phyloP scores from a whole-genome alignment of 2,329 filamentous ascomycete genomes.

The Penicillium sp. region DNA sequence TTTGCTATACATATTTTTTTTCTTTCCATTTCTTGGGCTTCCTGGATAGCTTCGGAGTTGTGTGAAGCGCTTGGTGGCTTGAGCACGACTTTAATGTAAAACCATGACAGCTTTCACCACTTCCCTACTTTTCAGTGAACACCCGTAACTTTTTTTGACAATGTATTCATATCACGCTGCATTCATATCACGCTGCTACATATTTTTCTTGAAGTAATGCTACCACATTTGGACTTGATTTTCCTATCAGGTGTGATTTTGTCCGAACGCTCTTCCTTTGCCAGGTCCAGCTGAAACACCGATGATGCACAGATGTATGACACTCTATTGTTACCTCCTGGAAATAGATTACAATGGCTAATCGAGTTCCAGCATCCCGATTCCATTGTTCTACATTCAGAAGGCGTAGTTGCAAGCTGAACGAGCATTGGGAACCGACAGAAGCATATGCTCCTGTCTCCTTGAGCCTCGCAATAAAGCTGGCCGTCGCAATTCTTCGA shows the following conservation, averaged over 20 bases:
- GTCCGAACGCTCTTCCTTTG: neutral
- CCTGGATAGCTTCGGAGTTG: constrained; percentile 30
- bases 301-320: neutral
- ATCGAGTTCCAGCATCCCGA: neutral
- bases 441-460: neutral
- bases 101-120: constrained; percentile 28
- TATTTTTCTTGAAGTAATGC: constrained; percentile 8
- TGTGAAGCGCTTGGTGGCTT: constrained; percentile 30
- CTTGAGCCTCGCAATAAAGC: neutral
- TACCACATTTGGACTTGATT: neutral
- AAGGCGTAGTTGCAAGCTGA: neutral
- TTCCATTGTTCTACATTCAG: neutral
- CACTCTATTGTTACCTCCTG: neutral
- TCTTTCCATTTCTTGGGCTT: constrained; percentile 22
- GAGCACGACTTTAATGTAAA: constrained; percentile 31
- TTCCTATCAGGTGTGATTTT: neutral
- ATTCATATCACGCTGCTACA: constrained; percentile 9
- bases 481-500: neutral
- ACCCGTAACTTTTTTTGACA: constrained; percentile 20
- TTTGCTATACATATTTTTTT: constrained; percentile 25
- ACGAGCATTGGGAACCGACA: neutral
- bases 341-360: neutral
- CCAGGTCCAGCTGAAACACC: neutral
- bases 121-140: constrained; percentile 17
- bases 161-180: constrained; percentile 17